phyloP scores from a whole-genome alignment of 2,329 filamentous ascomycete species.

The Rhynchosporium secalis region DNA sequence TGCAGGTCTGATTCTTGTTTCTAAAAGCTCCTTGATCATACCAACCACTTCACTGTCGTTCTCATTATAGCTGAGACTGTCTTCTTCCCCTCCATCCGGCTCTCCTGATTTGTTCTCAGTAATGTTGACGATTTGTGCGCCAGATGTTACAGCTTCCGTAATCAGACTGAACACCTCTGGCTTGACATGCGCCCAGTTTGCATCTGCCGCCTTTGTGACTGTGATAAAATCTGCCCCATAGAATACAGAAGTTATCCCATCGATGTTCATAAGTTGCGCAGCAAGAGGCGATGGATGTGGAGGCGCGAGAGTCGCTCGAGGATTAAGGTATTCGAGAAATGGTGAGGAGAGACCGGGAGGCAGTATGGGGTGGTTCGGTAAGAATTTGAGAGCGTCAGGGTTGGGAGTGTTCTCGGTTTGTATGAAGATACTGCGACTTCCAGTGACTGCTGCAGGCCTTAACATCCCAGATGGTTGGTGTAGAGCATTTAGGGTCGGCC shows the following conservation, averaged over 20 bases:
- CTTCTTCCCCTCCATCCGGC: slow-evolving; percentile 52
- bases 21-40: slow-evolving; percentile 97
- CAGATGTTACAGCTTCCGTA: slow-evolving; percentile 85
- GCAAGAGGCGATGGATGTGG: slow-evolving; percentile 91
- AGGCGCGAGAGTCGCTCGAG: slow-evolving; percentile 82
- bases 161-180: slow-evolving; percentile 95
- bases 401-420: slow-evolving; percentile 96
- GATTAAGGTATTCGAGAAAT: slow-evolving; percentile 89
- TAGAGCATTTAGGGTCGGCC: slow-evolving; percentile 47
- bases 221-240: slow-evolving; percentile 97
- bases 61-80: slow-evolving; percentile 80
- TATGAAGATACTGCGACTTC: slow-evolving; percentile 84
- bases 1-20: slow-evolving; percentile 89
- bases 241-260: slow-evolving; percentile 93
- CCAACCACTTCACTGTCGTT: slow-evolving; percentile 91
- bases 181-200: slow-evolving; percentile 91
- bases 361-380: slow-evolving; percentile 84
- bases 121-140: slow-evolving; percentile 76
- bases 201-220: slow-evolving; percentile 83
- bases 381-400: slow-evolving; percentile 92
- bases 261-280: slow-evolving; percentile 85
- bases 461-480: slow-evolving; percentile 44
- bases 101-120: slow-evolving; percentile 60
- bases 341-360: slow-evolving; percentile 70
- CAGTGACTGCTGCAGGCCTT: slow-evolving; percentile 42